Base-by-base conservation (phyloP, 148 eudicot genomes). In the Cornus florida region DNA sequence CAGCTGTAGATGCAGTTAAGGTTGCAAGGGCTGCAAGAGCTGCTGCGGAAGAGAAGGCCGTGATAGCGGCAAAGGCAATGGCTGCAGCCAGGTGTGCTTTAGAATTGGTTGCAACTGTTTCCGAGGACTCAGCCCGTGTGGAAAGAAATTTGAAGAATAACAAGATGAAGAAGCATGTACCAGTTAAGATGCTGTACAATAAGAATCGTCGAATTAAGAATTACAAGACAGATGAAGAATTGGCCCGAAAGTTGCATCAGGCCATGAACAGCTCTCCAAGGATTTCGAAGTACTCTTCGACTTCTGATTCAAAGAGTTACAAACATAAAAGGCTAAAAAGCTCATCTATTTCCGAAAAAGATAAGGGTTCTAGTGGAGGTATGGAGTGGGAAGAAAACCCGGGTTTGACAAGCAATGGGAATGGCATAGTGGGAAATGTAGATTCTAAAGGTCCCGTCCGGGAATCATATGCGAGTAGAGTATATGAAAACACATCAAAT, bases 241-340 rank as follows among this genome's bases (percentile, higher is more conserved):
- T 95, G 59, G 97, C 97, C 56, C 92, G 90, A 70, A 88, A 82
- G 39, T 79, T 95, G 83, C 94, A 92, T 81, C 89, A 83, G 78
- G 89, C 85, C 39, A 92, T 90, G 7, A 95, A 95, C 66, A 93
- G 94, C 81, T 93, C 97, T 71, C 95, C 97, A 0, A 92, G 95
- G 82, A 89, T 91, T 82, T 73, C 86, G 11, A 91, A 84, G 80
- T 82, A 83, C 74, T 77, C 90, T 59, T 56, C 87, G 22, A 78
- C 81, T 70, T 86, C 92, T 53, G 91, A 83, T 64, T 76, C 80
- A 53, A 90, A 88, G 85, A 88, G 70, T 84, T 86, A 77, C 39
- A 92, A 84, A 83, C 86, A 84, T 64, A 94, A 91, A 88, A 92
- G 86, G 87, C 78, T 84, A 62, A 92, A 90, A 81, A 43, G 76